Evolutionary conservation across 2,329 filamentous ascomycete species (phyloP).

Genomic region (Verruconis gallopava): DNA sequence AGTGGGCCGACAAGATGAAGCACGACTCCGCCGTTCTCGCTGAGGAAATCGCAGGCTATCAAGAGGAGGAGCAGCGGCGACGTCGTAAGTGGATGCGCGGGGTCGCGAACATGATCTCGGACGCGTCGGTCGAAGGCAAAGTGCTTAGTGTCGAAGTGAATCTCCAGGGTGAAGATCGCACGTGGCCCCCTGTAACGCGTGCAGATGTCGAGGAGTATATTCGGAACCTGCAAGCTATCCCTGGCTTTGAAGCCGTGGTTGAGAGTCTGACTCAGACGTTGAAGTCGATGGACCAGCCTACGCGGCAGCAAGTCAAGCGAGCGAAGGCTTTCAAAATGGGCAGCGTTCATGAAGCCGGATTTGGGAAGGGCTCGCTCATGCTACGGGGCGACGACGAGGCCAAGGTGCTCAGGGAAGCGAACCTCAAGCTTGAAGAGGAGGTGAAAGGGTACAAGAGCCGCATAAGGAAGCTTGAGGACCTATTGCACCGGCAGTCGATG

Average conservation of each 20-base stretch:
- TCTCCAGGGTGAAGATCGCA: slow-evolving; percentile 61
- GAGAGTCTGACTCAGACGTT: slow-evolving; percentile 64
- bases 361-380: slow-evolving; percentile 76
- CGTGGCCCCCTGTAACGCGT: slow-evolving; percentile 67
- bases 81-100: slow-evolving; percentile 83
- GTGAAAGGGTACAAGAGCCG: slow-evolving; percentile 88
- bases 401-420: slow-evolving; percentile 33
- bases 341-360: slow-evolving; percentile 78
- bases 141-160: slow-evolving; percentile 76
- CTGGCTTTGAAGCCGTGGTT: slow-evolving; percentile 52
- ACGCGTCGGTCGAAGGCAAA: slow-evolving; percentile 43
- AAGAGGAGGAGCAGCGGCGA: slow-evolving; percentile 83
- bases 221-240: slow-evolving; percentile 49
- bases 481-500: slow-evolving; percentile 71
- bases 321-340: slow-evolving; percentile 94
- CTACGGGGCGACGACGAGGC: slow-evolving; percentile 81
- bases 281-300: slow-evolving; percentile 67
- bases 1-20: slow-evolving; percentile 88
- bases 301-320: slow-evolving; percentile 72
- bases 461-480: slow-evolving; percentile 78
- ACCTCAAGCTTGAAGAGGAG: slow-evolving; percentile 45
- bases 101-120: slow-evolving; percentile 57
- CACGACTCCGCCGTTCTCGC: slow-evolving; percentile 75
- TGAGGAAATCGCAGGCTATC: slow-evolving; percentile 84
- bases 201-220: slow-evolving; percentile 68